Base-by-base conservation (phyloP, 352 stramenopile genomes). In the Pythium biforme region DNA sequence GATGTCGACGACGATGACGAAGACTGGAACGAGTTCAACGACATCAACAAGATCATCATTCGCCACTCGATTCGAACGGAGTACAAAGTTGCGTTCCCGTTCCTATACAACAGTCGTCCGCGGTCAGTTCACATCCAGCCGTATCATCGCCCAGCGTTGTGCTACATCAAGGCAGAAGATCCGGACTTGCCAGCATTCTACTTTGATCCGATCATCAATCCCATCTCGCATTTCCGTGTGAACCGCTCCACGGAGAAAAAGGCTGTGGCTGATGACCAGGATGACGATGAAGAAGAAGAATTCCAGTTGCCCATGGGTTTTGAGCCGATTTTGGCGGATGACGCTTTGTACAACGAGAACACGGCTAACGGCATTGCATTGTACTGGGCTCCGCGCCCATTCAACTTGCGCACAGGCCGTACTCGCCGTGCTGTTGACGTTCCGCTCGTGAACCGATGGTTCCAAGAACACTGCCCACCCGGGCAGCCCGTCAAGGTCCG, bases 11-110 rank as follows among this genome's bases (percentile, higher is more conserved):
- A 98, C 49, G 96, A 99, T 55, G 97, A 99, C 61, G 97, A 99
- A 66, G 98, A 99, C 80, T 99, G 98, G 98, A 99, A 99, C 83
- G 98, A 99, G 74, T 99, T 99, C 79, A 99, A 99, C 67, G 98
- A 99, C 76, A 98, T 99, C 73, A 98, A 99, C 77, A 99, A 99
- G 79, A 99, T 99, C 72, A 99, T 99, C 73, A 98, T 99, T 68
- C 94, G 97, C 7, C 89, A 98, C 73, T 96, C 98, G 66, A 99
- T 99, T 70, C 89, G 97, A 23, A 99, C 96, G 4, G 98, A 99
- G 75, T 99, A 99, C 81, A 96, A 97, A 59, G 97, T 99, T 69
- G 97, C 97, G 11, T 99, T 99, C 75, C 97, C 97, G 17, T 98
- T 99, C 72, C 75, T 99, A 43, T 99, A 99, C 88, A 99, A 99